These are phyloP conservation scores for Aegilops sharonensis DNA, from an alignment of 176 grass and related monocot species.

Conservation along the genomic window DNA sequence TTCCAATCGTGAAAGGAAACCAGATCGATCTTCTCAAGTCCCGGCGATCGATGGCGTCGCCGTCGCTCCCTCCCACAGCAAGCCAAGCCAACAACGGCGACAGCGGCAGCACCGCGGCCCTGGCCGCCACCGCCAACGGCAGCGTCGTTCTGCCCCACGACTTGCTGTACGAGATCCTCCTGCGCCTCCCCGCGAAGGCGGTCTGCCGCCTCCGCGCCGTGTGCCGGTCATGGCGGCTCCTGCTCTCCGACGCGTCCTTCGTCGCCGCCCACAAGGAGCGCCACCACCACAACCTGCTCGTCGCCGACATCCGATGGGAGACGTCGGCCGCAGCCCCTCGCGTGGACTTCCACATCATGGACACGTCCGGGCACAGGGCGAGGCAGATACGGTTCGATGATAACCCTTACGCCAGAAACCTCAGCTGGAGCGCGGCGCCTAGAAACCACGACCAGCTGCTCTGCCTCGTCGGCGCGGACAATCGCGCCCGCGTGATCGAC, in stretches of 20 bases:
- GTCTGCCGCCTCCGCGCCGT: background rate
- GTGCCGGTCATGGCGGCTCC: background rate
- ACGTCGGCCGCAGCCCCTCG: background rate
- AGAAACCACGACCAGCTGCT: background rate
- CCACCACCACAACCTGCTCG: background rate
- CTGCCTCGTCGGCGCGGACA: background rate
- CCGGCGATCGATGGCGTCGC: background rate
- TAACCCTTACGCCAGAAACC: background rate
- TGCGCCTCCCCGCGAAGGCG: background rate
- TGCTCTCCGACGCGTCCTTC: slow-evolving; percentile 3
- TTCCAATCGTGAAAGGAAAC: too few relatives aligned
- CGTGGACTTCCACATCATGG: background rate
- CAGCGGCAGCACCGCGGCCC: background rate
- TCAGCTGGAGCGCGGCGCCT: background rate
- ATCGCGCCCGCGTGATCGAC: background rate
- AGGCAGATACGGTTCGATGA: background rate
- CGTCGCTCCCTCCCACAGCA: background rate
- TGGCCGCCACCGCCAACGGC: background rate
- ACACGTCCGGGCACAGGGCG: background rate
- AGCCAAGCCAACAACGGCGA: background rate
- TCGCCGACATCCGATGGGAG: background rate
- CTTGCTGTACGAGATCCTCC: background rate
- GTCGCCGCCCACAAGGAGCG: background rate
- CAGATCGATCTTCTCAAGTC: background rate
- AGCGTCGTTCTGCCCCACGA: background rate